Conservation (phyloP, 345 rosid species). For the Hypericum androsaemum region DNA sequence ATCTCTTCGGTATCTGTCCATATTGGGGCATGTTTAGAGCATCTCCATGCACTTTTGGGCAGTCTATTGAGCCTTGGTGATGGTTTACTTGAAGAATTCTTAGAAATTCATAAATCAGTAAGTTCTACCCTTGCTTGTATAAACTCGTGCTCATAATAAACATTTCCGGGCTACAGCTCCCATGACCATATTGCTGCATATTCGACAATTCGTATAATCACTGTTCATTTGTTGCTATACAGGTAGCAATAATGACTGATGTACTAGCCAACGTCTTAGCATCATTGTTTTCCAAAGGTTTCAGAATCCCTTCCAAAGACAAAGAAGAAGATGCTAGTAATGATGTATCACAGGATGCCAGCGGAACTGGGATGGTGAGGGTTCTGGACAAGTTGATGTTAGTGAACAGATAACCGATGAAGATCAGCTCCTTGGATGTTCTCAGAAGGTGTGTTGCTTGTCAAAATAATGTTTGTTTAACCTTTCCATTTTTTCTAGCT, state of each 20-base stretch:
- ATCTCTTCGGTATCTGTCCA: conserved; percentile 21
- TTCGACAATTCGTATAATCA: background rate
- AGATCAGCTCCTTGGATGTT: conserved; percentile 68
- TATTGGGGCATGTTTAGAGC: conserved; percentile 40
- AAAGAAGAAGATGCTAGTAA: too few relatives aligned
- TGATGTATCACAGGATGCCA: too few relatives aligned
- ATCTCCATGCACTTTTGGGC: conserved; percentile 39
- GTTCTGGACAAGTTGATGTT: conserved; percentile 68
- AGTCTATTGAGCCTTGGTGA: conserved; percentile 46
- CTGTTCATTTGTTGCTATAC: conserved; percentile 14
- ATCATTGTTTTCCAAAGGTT: too few relatives aligned
- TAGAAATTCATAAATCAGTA: conserved; percentile 61
- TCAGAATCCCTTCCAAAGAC: too few relatives aligned
- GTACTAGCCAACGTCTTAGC: conserved; percentile 62
- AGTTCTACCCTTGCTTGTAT: conserved; percentile 11
- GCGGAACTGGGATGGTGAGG: conserved; percentile 94
- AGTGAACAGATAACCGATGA: conserved; percentile 84
- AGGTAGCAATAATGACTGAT: conserved; percentile 67
- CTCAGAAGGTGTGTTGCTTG: conserved; percentile 42
- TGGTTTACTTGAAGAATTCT: conserved; percentile 52
- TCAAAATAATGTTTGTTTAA: background rate
- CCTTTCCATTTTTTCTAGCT: too few relatives aligned
- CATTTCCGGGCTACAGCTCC: background rate
- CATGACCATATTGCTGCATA: background rate
- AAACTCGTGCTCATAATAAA: background rate